Base-by-base conservation (phyloP, 177 flowering plant genomes). In the Telopea speciosissima region DNA sequence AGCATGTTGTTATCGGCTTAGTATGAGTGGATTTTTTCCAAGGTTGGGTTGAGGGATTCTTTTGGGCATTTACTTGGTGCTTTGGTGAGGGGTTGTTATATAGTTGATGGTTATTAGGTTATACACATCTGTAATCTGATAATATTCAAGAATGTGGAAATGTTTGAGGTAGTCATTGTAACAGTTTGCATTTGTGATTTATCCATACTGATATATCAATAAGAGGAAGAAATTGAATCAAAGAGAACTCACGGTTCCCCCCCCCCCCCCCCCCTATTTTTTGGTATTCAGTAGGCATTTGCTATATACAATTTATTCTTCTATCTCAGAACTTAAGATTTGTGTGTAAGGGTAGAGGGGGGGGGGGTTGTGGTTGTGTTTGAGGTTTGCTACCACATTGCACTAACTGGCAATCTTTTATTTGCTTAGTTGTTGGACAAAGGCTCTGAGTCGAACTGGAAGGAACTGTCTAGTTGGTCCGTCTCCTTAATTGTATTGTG, bases 1-100 rank as follows among this genome's bases (percentile, higher is more conserved):
- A 76, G 76, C 40, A 77, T 73, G 60, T 76, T 70, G 78, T 76
- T 72, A 72, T 76, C 78, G 71, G 83, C 80, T 22, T 82, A 74
- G 72, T 73, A 64, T 77, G 78, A 74, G 74, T 76, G 78, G 72
- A 58, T 66, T 75, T 70, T 24, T 54, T 56, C 21, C 61, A 4
- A 63, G 71, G 69, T 68, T 63, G 54, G 69, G 78, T 61, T 67
- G 64, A 69, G 77, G 78, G 72, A 70, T 81, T 84, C 79, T 86
- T 83, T 70, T 73, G 65, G 68, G 68, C 84, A 83, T 70, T 70
- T 66, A 24, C 72, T 59, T 67, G 58, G 72, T 79, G 74, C 56
- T 17, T 68, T 67, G 73, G 80, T 60, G 76, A 77, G 75, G 45
- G 61, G 64, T 31, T 66, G 61, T 19, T 56, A 56, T 25, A 62